A percentile compares a stretch with the other conserved stretches of the same genome.
Evolutionary conservation across 768 basidiomycete species (phyloP).

Genomic region (Russula abietina): DNA sequence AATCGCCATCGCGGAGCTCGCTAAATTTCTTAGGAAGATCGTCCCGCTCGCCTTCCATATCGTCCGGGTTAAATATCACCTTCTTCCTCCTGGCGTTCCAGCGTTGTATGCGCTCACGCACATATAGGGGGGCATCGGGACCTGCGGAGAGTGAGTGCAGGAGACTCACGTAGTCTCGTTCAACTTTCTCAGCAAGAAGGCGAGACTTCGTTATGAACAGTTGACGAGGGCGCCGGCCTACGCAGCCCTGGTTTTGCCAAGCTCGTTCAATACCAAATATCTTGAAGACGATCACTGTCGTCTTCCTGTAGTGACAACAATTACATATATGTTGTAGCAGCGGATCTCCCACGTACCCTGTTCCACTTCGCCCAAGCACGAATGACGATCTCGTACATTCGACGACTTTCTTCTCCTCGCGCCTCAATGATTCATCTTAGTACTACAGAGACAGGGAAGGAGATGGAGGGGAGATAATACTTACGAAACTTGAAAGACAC

Average conservation of each 20-base stretch:
- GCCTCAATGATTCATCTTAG: conserved; percentile 2
- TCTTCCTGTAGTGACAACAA: conserved; percentile 44
- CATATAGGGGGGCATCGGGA: conserved; percentile 35
- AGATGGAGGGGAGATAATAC: neutral
- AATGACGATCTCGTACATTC: conserved; percentile 20
- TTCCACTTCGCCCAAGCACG: conserved; percentile 52
- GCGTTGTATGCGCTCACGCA: conserved; percentile 31
- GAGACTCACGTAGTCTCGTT: conserved; percentile 55
- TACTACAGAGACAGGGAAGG: neutral
- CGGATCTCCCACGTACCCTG: conserved; percentile 43
- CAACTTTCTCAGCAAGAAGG: conserved; percentile 61
- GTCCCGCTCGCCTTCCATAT: conserved; percentile 36
- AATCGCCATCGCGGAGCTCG: conserved; percentile 51
- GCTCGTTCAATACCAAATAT: conserved; percentile 63
- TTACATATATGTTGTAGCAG: neutral
- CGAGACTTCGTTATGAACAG: conserved; percentile 69
- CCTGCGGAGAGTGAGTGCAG: conserved; percentile 39
- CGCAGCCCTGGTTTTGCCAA: conserved; percentile 36
- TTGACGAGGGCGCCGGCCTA: conserved; percentile 49
- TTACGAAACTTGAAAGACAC: conserved; percentile 23
- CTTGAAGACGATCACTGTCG: conserved; percentile 71
- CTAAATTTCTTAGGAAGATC: conserved; percentile 51
- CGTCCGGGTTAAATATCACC: conserved; percentile 39
- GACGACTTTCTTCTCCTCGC: conserved; percentile 17
- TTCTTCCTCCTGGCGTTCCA: conserved; percentile 22